Percentiles rank a stretch among this genome's conserved stretches.
phyloP scores from a whole-genome alignment of 2,329 filamentous ascomycete species.

The Ustulina deusta region DNA sequence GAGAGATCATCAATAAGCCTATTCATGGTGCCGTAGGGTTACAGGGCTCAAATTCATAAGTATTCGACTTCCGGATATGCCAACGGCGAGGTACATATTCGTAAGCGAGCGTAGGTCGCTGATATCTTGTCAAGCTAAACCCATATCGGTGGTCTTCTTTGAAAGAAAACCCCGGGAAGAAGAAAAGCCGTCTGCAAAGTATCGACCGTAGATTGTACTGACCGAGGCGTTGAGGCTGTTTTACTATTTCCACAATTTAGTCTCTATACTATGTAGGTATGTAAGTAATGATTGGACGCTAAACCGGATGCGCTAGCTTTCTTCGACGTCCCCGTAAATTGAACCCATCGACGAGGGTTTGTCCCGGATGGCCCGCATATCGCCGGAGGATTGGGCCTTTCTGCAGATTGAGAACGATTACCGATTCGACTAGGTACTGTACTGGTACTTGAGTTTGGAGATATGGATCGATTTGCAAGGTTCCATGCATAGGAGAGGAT shows the following conservation, averaged over 20 bases:
- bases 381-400: slow-evolving; percentile 11
- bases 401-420: slow-evolving; percentile 14
- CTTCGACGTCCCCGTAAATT: slow-evolving; percentile 15
- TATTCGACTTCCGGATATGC: slow-evolving; percentile 3
- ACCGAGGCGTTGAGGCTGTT: slow-evolving; percentile 29
- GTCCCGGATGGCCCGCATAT: slow-evolving; percentile 24
- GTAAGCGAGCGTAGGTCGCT: not conserved
- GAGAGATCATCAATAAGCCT: slow-evolving; percentile 4
- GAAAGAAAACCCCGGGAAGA: not conserved
- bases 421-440: slow-evolving; percentile 9
- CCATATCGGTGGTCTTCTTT: not conserved
- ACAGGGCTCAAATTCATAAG: not conserved
- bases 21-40: not conserved
- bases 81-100: slow-evolving; percentile 5
- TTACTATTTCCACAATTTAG: slow-evolving; percentile 19
- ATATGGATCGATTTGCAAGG: slow-evolving; percentile 33
- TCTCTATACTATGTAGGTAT: slow-evolving; percentile 1
- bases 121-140: not conserved
- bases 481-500: slow-evolving; percentile 34
- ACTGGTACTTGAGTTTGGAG: slow-evolving; percentile 5
- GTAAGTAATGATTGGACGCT: slow-evolving; percentile 23
- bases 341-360: slow-evolving; percentile 17
- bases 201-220: slow-evolving; percentile 1
- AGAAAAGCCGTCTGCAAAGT: not conserved
- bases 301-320: slow-evolving; percentile 19